Percentiles rank a stretch among this genome's conserved stretches.
phyloP scores from a whole-genome alignment of 768 basidiomycete species.

The Psilocybe cyanescens region DNA sequence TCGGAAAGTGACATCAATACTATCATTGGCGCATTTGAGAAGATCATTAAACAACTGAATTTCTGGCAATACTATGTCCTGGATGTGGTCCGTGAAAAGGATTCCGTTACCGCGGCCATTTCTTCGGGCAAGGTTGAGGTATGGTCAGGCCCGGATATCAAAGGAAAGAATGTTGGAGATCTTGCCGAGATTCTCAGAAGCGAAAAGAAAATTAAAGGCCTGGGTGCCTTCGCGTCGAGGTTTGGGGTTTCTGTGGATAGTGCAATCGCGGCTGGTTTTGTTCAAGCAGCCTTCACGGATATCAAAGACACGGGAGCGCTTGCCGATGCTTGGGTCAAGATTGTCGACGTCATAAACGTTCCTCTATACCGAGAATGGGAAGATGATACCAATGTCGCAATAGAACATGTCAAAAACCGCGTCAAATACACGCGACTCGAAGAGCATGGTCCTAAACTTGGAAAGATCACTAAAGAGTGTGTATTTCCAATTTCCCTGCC shows the following conservation, averaged over 20 bases:
- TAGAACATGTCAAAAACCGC: constrained; percentile 76
- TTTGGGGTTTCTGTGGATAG: constrained; percentile 70
- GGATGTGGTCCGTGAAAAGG: constrained; percentile 68
- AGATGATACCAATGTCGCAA: constrained; percentile 74
- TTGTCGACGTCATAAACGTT: constrained; percentile 89
- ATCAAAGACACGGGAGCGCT: constrained; percentile 54
- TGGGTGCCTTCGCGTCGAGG: constrained; percentile 63
- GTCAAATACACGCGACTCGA: constrained; percentile 84
- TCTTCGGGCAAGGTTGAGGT: constrained; percentile 43
- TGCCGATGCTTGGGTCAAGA: constrained; percentile 70
- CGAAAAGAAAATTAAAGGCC: constrained; percentile 59
- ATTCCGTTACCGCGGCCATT: constrained; percentile 59
- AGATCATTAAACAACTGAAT: constrained; percentile 63
- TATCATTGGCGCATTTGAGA: constrained; percentile 66
- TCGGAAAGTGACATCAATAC: constrained; percentile 70
- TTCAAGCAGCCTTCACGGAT: constrained; percentile 67
- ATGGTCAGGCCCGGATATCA: constrained; percentile 68
- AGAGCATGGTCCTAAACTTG: constrained; percentile 79
- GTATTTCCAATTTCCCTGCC: neutral
- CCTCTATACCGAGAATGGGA: constrained; percentile 88
- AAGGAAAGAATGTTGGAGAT: constrained; percentile 61
- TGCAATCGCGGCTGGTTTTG: constrained; percentile 70
- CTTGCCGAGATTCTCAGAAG: constrained; percentile 67
- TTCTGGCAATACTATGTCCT: constrained; percentile 97
- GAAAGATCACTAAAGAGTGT: constrained; percentile 80